Base-by-base conservation (phyloP, 495 filamentous ascomycete genomes). In the Penicillium robsamsonii region DNA sequence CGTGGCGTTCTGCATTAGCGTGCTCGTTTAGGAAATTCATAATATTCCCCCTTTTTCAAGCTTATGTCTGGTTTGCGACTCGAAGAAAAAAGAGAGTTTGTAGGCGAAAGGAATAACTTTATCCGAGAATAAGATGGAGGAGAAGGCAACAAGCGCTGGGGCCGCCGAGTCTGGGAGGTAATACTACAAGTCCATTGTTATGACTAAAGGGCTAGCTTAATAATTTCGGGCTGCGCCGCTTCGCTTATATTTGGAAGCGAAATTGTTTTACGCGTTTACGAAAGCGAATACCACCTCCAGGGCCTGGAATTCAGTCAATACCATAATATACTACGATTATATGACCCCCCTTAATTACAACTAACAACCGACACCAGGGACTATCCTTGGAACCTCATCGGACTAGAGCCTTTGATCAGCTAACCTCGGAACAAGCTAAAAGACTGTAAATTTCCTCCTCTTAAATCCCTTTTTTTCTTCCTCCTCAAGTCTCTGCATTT, bases 391-490 rank as follows among this genome's bases (percentile, higher is more conserved):
- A 22, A 48, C 7, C 24, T n/a, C 46, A 41, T 41, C 46, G 46
- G 54, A 56, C 7, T 45, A 37, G 46, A 56, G 33, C 37, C 46
- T 13, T 11, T 24, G 35, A 50, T 20, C 54, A 18, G 22, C 27
- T 49, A 17, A 50, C 9, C 13, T 29, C 15, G 12, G 13, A 9
- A 18, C 27, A 22, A 27, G 25, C 45, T 50, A 45, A 56, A 55
- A 56, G 38, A 50, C 15, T 4, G 1, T 10, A 20, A 2, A 9
- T 33, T 20, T 18, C 25, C 48, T 29, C 22, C 33, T 18, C 29
- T 42, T 12, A 7, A 18, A 18, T 11, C 11, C 33, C n/a, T 20
- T 31, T n/a, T 41, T 41, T 24, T n/a, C 18, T 29, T 20, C 10
- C 6, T 20, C 9, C 12, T 22, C 9, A 38, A 13, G 37, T 5